A percentile compares a stretch with the other conserved stretches of the same genome.
These are phyloP conservation scores for Yamadazyma trypodendri DNA, from an alignment of 1,139 yeast species.

Conservation along the genomic window DNA sequence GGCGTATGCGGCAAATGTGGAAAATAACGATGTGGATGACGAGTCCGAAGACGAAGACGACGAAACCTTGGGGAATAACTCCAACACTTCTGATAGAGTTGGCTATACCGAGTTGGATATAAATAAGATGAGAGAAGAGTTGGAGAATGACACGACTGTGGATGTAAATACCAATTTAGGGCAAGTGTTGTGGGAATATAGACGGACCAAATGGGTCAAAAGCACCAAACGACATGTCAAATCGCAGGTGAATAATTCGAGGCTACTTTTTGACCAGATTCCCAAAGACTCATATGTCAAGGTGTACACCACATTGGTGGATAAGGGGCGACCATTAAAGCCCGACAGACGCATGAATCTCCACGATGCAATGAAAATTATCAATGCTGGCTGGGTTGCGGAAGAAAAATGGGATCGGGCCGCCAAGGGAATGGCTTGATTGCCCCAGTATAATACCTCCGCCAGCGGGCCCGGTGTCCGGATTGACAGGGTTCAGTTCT, in stretches of 20 bases:
- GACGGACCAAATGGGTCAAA: conserved; percentile 58
- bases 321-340: conserved; percentile 55
- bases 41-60: conserved; percentile 14
- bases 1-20: conserved; percentile 8
- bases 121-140: conserved; percentile 13
- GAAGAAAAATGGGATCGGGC: conserved; percentile 65
- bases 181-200: conserved; percentile 55
- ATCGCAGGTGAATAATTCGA: conserved; percentile 18
- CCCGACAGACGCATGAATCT: conserved; percentile 53
- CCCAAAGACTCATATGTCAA: conserved; percentile 51
- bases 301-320: conserved; percentile 56
- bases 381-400: conserved; percentile 70
- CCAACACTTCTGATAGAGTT: conserved; percentile 6
- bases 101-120: conserved; percentile 13
- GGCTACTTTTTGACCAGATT: conserved; percentile 36
- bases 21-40: conserved; percentile 15
- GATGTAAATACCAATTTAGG: conserved; percentile 33
- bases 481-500: not conserved
- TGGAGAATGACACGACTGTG: conserved; percentile 22
- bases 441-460: no score
- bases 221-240: conserved; percentile 13
- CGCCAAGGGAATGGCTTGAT: conserved; percentile 41
- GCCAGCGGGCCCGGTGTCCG: no score
- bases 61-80: conserved; percentile 2
- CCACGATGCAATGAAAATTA: conserved; percentile 55